A percentile compares a stretch with the other conserved stretches of the same genome.
These are phyloP conservation scores for Lasiodiplodia hormozganensis DNA, from an alignment of 2,329 filamentous ascomycete species.

Conservation along the genomic window DNA sequence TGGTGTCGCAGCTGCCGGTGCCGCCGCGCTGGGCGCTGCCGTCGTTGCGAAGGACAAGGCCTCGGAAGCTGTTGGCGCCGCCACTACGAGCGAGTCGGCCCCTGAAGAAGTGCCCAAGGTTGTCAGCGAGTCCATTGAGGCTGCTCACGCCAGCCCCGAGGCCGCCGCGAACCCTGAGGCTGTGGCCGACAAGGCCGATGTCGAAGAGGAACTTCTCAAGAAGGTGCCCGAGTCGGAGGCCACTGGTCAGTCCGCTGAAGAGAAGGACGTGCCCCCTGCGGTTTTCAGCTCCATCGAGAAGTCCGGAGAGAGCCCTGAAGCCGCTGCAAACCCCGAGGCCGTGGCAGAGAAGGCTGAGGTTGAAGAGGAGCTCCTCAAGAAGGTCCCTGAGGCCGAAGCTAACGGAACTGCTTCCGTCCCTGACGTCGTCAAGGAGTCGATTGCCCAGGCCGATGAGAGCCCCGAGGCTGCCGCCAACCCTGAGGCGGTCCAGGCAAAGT, in stretches of 20 bases:
- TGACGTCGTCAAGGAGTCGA: constrained; percentile 53
- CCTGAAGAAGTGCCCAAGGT: constrained; percentile 24
- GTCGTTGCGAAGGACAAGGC: constrained; percentile 46
- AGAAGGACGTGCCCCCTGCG: constrained; percentile 58
- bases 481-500: constrained; percentile 76
- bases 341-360: constrained; percentile 31
- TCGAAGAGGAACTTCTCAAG: constrained; percentile 76
- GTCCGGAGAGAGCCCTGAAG: constrained; percentile 32
- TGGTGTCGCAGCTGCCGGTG: constrained; percentile 48
- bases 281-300: constrained; percentile 65
- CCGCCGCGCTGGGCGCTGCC: constrained; percentile 50
- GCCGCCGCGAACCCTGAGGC: constrained; percentile 72
- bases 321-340: constrained; percentile 33
- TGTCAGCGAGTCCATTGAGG: constrained; percentile 50
- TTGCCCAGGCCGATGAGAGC: constrained; percentile 60
- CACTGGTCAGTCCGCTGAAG: constrained; percentile 46
- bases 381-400: constrained; percentile 28
- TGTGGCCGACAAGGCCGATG: constrained; percentile 75
- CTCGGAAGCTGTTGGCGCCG: constrained; percentile 36
- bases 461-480: constrained; percentile 76
- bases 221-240: constrained; percentile 58
- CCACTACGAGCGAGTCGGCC: constrained; percentile 35
- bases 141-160: constrained; percentile 70
- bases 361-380: constrained; percentile 32
- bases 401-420: constrained; percentile 42